Base-by-base conservation (phyloP, 1,139 yeast species). In the Barnettozyma hawaiiensis region DNA sequence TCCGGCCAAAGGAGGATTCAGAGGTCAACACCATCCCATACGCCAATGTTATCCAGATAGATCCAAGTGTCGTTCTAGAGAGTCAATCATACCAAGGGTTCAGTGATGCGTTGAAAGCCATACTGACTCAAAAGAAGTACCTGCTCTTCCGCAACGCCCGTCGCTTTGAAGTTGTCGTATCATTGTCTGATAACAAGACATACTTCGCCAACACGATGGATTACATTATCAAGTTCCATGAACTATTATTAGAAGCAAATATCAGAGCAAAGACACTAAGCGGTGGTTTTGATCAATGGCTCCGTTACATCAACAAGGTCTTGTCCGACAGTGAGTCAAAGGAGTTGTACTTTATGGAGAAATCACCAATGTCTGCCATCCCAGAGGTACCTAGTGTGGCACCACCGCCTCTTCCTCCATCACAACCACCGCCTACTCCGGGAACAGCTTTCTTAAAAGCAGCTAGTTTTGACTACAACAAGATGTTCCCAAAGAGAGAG, bases 21-120 rank as follows among this genome's bases (percentile, higher is more conserved):
- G 64, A 69, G 24, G 60, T 70, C 21, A 76, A 78, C 50, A 86
- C 79, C 54, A 75, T 83, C 11, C 70, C 66, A 21, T 64, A 57
- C 15, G 62, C 57, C 6, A 71, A 79, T 45, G 54, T 77, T 4
- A 63, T 83, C 5, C 78, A 79, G 47, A 68, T 84, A 18, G 86
- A 81, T 39, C 90, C 92, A 0, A 55, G 63, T 1, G 38, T 67
- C n/a, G 44, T 67, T 47, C 5, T 55, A 54, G 59, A 62, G n/a
- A 57, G 60, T 20, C 54, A 57, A 55, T 47, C 63, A 47, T 48
- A 59, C 59, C 51, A 55, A 6, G 67, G 65, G 35, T 53, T 67
- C 12, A 57, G 61, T 35, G 56, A 57, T 36, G 53, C 58, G 5
- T 55, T 67, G 8, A 55, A 55, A 51, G 46, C 54, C n/a, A 53